Conservation (phyloP, 306 rosid species). For the Dryas drummondii region DNA sequence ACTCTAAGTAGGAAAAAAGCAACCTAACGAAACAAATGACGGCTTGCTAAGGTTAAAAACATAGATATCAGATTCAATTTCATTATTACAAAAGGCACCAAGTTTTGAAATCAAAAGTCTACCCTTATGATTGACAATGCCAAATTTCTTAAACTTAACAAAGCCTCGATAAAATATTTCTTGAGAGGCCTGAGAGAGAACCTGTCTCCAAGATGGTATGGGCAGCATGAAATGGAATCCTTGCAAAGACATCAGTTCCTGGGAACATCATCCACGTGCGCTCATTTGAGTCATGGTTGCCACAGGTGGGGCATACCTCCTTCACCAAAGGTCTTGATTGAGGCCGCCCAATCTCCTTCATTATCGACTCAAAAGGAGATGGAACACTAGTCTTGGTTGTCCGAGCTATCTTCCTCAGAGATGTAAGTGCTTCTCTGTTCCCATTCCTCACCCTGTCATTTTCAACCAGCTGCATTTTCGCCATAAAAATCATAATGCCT, state of each 20-base stretch:
- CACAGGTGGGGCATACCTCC: conserved; percentile 83
- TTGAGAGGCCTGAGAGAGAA: conserved; percentile 12
- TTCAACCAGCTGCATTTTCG: conserved; percentile 63
- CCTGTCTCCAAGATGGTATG: conserved; percentile 82
- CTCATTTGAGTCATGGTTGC: conserved; percentile 75
- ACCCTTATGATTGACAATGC: background rate
- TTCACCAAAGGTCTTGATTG: conserved; percentile 67
- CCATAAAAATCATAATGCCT: conserved; percentile 13
- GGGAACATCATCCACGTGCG: conserved; percentile 82
- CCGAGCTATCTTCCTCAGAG: conserved; percentile 74
- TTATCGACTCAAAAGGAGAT: conserved; percentile 78
- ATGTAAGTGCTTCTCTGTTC: conserved; percentile 86
- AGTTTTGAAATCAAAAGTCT: background rate
- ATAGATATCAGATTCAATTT: background rate
- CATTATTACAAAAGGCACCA: background rate
- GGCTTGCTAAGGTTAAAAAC: background rate
- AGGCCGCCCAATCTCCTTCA: conserved; percentile 66
- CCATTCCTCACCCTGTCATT: conserved; percentile 82
- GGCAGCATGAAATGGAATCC: conserved; percentile 84
- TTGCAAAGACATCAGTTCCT: conserved; percentile 74
- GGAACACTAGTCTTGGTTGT: conserved; percentile 80
- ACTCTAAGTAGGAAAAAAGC: background rate
- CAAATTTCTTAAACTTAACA: background rate
- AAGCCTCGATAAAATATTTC: background rate
- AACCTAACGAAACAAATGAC: background rate